A percentile compares a stretch with the other conserved stretches of the same genome.
Conservation (phyloP, 1,284 basidiomycete genomes). For the Malassezia nana region DNA sequence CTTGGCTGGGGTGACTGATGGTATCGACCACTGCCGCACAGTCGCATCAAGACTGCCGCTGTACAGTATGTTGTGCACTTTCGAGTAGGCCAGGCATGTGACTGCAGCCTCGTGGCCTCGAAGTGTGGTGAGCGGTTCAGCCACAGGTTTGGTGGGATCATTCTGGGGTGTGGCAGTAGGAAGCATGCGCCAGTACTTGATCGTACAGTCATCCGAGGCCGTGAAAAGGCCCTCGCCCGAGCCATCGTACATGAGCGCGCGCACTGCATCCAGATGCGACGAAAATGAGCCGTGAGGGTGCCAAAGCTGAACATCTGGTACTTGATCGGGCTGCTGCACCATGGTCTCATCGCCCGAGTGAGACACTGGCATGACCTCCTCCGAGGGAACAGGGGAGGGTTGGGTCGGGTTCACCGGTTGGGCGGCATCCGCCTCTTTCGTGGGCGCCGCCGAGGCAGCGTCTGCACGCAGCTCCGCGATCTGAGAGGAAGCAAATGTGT, state of each 20-base stretch:
- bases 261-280: slow-evolving; percentile 85
- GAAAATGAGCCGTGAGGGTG: slow-evolving; percentile 36
- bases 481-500: background rate
- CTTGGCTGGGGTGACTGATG: slow-evolving; percentile 50
- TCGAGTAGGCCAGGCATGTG: slow-evolving; percentile 72
- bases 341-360: background rate
- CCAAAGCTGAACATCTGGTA: slow-evolving; percentile 37
- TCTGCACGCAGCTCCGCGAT: background rate
- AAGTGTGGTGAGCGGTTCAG: slow-evolving; percentile 57
- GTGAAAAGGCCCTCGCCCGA: slow-evolving; percentile 69
- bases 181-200: slow-evolving; percentile 80
- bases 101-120: slow-evolving; percentile 88
- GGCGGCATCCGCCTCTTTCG: background rate
- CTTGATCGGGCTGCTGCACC: background rate
- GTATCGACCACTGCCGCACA: slow-evolving; percentile 76
- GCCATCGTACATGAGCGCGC: slow-evolving; percentile 76
- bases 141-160: slow-evolving; percentile 50
- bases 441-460: background rate
- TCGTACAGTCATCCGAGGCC: slow-evolving; percentile 85
- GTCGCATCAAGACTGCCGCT: slow-evolving; percentile 87
- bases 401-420: background rate
- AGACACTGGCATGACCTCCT: background rate
- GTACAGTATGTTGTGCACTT: slow-evolving; percentile 65
- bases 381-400: background rate
- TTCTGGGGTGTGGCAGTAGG: background rate